Percentiles rank a stretch among this genome's conserved stretches.
Evolutionary conservation across 2,329 filamentous ascomycete genomes (phyloP).

Genomic region (Mycocentrospora acerina): DNA sequence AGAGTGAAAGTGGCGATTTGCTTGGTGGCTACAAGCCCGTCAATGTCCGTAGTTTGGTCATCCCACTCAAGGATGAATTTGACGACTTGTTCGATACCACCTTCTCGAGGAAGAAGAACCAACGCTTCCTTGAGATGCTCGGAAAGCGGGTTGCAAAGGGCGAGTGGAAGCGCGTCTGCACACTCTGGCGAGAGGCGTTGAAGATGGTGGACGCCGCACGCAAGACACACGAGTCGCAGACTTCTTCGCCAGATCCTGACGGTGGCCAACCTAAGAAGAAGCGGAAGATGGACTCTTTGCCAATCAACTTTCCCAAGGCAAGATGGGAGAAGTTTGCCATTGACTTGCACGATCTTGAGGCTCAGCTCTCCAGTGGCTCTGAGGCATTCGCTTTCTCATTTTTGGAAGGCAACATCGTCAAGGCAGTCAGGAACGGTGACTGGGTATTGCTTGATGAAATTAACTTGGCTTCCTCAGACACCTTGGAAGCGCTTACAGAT

Average conservation of each 20-base stretch:
- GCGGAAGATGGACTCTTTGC: conserved; percentile 59
- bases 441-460: conserved; percentile 98
- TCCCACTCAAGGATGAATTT: conserved; percentile 92
- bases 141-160: conserved; percentile 76
- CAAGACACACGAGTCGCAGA: conserved; percentile 44
- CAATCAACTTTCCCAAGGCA: conserved; percentile 57
- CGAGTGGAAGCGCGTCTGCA: conserved; percentile 84
- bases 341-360: conserved; percentile 75
- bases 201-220: conserved; percentile 71
- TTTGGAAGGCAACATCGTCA: conserved; percentile 92
- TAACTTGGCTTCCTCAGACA: conserved; percentile 92
- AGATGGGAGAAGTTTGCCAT: conserved; percentile 80
- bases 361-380: conserved; percentile 71
- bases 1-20: conserved; percentile 95
- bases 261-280: conserved; percentile 72
- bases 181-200: conserved; percentile 84
- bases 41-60: conserved; percentile 80
- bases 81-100: conserved; percentile 85
- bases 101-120: conserved; percentile 85
- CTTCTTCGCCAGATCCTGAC: conserved; percentile 42
- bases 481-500: conserved; percentile 89
- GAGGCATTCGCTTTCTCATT: conserved; percentile 91
- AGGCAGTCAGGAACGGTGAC: conserved; percentile 92
- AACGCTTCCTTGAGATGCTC: conserved; percentile 75
- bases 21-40: conserved; percentile 96